Percentiles rank a stretch among this genome's conserved stretches.
Evolutionary conservation across 2,329 filamentous ascomycete species (phyloP).

Genomic region (Nothopassalora personata): DNA sequence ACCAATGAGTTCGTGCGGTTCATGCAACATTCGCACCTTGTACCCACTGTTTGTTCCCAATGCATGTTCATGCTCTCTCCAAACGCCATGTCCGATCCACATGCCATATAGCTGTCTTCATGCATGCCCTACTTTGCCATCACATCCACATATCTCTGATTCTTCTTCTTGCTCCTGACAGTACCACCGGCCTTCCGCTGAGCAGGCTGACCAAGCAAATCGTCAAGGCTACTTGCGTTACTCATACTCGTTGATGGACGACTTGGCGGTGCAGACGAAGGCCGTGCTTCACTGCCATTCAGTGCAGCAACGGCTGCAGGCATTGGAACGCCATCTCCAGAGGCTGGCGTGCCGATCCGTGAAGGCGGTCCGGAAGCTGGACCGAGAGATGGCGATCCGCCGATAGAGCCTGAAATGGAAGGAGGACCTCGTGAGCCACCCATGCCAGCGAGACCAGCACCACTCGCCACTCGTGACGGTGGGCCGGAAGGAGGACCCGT

Average conservation of each 20-base stretch:
- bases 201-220: slow-evolving; percentile 60
- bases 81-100: background rate
- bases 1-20: background rate
- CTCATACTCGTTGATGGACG: slow-evolving; percentile 77
- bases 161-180: slow-evolving; percentile 67
- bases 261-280: slow-evolving; percentile 52
- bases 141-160: slow-evolving; percentile 88
- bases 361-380: slow-evolving; percentile 28
- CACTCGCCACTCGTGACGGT: slow-evolving; percentile 24
- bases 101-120: background rate
- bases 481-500: slow-evolving; percentile 47
- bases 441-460: slow-evolving; percentile 10
- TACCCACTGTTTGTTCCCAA: background rate
- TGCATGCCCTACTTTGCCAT: slow-evolving; percentile 62
- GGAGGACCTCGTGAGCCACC: slow-evolving; percentile 10
- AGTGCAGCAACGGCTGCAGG: slow-evolving; percentile 23
- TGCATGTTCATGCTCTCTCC: background rate
- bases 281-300: slow-evolving; percentile 20
- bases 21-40: background rate
- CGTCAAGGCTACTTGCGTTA: slow-evolving; percentile 90
- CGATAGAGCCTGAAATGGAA: background rate
- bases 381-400: slow-evolving; percentile 9
- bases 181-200: slow-evolving; percentile 59
- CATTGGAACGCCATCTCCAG: slow-evolving; percentile 11
- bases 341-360: slow-evolving; percentile 28